Evolutionary conservation across 192 early-diverging fungal genomes (phyloP), one percentile per base, ranked within the genome.

Genomic region (Coemansia sp.): DNA sequence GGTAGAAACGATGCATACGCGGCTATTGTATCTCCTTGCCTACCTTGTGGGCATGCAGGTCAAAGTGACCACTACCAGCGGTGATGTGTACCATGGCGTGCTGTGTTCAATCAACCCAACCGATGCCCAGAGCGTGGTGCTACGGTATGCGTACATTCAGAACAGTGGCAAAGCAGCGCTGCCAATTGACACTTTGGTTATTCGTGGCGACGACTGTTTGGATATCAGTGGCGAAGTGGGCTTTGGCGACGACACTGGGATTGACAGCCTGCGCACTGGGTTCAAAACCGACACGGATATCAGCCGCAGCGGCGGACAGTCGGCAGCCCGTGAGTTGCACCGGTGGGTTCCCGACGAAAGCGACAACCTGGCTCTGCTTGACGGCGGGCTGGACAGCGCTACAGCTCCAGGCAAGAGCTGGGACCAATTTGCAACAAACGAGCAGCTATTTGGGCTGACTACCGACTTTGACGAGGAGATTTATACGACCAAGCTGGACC

Each of bases 381-480:
- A 66, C 8, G 65, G 59, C 50, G 70, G 61, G 11, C 38, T 79
- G 50, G 76, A 65, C 2, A 32, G 24, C 3, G 29, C 35, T 2
- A 27, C 61, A 0, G 63, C 25, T 6, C 45, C 48, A 2, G 54
- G 66, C 17, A 58, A 64, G 50, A 65, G 74, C 17, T 99, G 97
- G 97, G 95, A 99, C 76, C 97, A 99, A 73, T 99, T 99, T 86
- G 91, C 87, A 4, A 90, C 85, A 3, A 99, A 99, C 67, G 93
- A 96, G 73, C 72, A 83, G 62, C 83, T 93, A 47, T 99, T 99
- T 87, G 97, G 97, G 1, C 86, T 99, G 51, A 92, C 84, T 5
- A 95, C 96, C 4, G 94, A 99, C 73, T 99, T 93, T 82, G 83
- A 97, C 67, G 95, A 97, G 60, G 94, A 96, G 55, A 74, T 99